Evolutionary conservation across 75 land plant genomes (phyloP).

Genomic region (Picea glauca): DNA sequence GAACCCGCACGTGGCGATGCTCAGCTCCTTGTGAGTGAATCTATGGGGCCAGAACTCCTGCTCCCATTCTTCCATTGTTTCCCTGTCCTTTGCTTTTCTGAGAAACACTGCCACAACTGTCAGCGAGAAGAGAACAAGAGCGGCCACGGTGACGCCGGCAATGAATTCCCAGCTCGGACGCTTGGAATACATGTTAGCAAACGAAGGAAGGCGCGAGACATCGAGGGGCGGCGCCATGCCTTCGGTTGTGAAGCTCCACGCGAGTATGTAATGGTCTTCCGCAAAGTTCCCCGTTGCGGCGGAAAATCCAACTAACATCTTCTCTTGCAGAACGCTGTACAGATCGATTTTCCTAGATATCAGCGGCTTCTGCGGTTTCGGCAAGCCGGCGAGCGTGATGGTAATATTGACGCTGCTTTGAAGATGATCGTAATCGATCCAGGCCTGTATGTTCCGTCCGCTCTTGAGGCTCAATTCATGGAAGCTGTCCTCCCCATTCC

Average conservation of each 20-base stretch:
- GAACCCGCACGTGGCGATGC: slow-evolving; percentile 19
- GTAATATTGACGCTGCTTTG: slow-evolving; percentile 19
- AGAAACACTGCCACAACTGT: not conserved
- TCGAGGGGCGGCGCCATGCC: slow-evolving; percentile 36
- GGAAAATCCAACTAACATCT: slow-evolving; percentile 70
- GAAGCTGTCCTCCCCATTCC: not conserved
- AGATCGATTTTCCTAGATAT: slow-evolving; percentile 33
- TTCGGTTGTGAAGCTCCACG: slow-evolving; percentile 62
- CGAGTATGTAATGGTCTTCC: slow-evolving; percentile 41
- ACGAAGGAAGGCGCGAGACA: slow-evolving; percentile 26
- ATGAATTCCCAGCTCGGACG: not conserved
- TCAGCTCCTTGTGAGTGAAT: slow-evolving; percentile 16
- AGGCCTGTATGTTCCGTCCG: slow-evolving; percentile 31
- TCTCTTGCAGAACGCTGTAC: slow-evolving; percentile 19
- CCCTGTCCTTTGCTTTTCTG: slow-evolving; percentile 1
- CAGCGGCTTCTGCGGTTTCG: slow-evolving; percentile 32
- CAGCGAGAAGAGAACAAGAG: not conserved
- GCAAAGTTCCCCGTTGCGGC: slow-evolving; percentile 37
- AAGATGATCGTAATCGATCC: slow-evolving; percentile 45
- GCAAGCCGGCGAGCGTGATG: not conserved
- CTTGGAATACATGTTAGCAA: not conserved
- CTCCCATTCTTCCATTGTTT: slow-evolving; percentile 26
- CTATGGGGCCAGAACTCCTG: slow-evolving; percentile 17
- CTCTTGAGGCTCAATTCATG: slow-evolving; percentile 21
- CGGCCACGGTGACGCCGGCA: not conserved